Evolutionary conservation across 257 asterid species (phyloP).

Genomic region (Solanum ossicruentum): DNA sequence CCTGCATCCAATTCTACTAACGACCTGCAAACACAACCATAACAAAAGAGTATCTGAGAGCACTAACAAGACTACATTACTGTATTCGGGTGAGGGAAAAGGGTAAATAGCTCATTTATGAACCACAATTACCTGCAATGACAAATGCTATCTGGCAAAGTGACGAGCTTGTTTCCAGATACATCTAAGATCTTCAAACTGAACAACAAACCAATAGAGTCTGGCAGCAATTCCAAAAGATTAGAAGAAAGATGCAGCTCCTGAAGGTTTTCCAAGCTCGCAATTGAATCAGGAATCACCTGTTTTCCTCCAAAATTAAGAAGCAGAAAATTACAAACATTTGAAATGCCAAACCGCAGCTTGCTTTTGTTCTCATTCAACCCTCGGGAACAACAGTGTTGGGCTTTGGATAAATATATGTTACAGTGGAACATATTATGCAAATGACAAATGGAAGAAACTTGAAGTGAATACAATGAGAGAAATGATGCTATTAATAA

Average conservation of each 20-base stretch:
- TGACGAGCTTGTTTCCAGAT: conserved; percentile 63
- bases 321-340: not conserved
- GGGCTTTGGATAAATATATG: not conserved
- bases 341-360: not conserved
- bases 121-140: conserved; percentile 57
- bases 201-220: conserved; percentile 58
- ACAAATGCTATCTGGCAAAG: conserved; percentile 80
- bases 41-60: not conserved
- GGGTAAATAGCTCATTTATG: not conserved
- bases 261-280: conserved; percentile 62
- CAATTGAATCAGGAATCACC: conserved; percentile 71
- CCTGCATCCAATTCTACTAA: conserved; percentile 63
- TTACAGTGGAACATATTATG: not conserved
- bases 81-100: not conserved
- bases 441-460: not conserved
- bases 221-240: conserved; percentile 55
- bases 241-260: conserved; percentile 71
- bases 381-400: not conserved
- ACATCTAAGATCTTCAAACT: conserved; percentile 53
- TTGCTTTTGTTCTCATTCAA: not conserved
- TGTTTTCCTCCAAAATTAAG: conserved; percentile 9
- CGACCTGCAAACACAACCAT: conserved; percentile 31
- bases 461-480: not conserved
- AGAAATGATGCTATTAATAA: not conserved
- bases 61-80: not conserved